A percentile compares a stretch with the other conserved stretches of the same genome.
Evolutionary conservation across 106 monocot species (phyloP).

Genomic region (Iris macrosiphon): DNA sequence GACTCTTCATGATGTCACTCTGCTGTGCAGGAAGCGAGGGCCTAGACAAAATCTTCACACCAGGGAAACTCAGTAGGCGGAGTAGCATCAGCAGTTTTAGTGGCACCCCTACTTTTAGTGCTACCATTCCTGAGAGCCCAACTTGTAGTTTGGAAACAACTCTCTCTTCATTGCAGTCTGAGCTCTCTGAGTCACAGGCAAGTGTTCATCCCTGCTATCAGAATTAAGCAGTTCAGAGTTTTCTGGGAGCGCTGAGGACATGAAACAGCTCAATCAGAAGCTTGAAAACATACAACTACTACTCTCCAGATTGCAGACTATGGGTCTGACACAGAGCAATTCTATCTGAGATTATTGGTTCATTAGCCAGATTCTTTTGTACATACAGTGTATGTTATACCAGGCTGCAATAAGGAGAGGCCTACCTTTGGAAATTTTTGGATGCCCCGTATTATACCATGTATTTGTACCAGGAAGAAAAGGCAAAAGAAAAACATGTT

Average conservation of each 20-base stretch:
- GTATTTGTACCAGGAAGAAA: too few species aligned
- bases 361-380: conserved; percentile 12
- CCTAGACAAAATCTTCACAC: conserved; percentile 55
- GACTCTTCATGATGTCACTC: too few species aligned
- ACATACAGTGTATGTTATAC: conserved; percentile 12
- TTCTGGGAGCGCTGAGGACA: conserved; percentile 28
- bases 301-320: conserved; percentile 43
- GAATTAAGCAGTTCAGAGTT: conserved; percentile 26
- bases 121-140: conserved; percentile 17
- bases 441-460: too few species aligned
- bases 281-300: conserved; percentile 67
- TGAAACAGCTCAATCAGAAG: conserved; percentile 54
- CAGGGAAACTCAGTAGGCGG: conserved; percentile 58
- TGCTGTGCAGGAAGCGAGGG: conserved; percentile 55
- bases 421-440: too few species aligned
- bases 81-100: conserved; percentile 46
- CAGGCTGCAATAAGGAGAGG: neutral
- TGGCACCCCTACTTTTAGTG: conserved; percentile 35
- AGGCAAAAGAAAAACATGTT: too few species aligned
- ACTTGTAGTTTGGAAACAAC: conserved; percentile 26
- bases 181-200: conserved; percentile 52
- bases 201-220: conserved; percentile 47
- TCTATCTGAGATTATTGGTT: too few species aligned
- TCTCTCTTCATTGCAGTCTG: conserved; percentile 42
- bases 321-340: conserved; percentile 12